These are phyloP conservation scores for Coniella vitis DNA, from an alignment of 2,329 filamentous ascomycete genomes.

Conservation along the genomic window DNA sequence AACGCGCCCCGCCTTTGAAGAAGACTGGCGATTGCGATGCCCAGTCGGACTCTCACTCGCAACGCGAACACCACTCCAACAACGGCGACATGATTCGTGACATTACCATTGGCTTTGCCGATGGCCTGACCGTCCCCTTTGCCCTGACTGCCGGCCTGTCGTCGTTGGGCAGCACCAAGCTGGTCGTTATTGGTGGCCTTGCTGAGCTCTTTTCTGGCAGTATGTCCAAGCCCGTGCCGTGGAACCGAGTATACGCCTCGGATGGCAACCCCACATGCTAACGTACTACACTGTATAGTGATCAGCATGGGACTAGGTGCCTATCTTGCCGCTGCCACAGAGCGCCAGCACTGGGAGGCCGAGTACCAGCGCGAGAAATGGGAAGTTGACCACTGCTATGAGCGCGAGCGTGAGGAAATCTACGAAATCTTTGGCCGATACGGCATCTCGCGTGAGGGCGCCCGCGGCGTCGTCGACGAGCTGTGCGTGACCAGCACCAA, in stretches of 20 bases:
- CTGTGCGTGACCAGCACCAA: conserved; percentile 33
- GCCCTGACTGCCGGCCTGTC: conserved; percentile 69
- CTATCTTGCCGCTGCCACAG: conserved; percentile 59
- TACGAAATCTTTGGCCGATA: conserved; percentile 42
- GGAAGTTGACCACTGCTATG: conserved; percentile 36
- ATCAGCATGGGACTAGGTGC: conserved; percentile 74
- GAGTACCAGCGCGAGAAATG: conserved; percentile 39
- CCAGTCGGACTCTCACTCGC: conserved; percentile 4
- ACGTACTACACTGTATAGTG: conserved; percentile 23
- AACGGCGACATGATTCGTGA: conserved; percentile 48
- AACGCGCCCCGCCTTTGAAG: conserved; percentile 8
- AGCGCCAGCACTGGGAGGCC: conserved; percentile 43
- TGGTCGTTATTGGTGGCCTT: conserved; percentile 20
- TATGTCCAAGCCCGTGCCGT: too few species aligned
- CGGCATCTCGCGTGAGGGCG: conserved; percentile 36
- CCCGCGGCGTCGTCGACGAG: conserved; percentile 40
- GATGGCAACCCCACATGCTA: too few species aligned
- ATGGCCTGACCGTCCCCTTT: conserved; percentile 74
- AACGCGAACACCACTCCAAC: conserved; percentile 24
- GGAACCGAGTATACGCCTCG: too few species aligned
- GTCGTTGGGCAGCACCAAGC: conserved; percentile 47
- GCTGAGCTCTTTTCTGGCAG: conserved; percentile 65
- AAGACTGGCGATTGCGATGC: background rate
- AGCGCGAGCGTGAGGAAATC: conserved; percentile 38
- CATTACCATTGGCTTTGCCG: conserved; percentile 69